Percentiles rank a stretch among this genome's conserved stretches.
phyloP scores from a whole-genome alignment of 768 basidiomycete genomes.

The Cyclocybe aegerita region DNA sequence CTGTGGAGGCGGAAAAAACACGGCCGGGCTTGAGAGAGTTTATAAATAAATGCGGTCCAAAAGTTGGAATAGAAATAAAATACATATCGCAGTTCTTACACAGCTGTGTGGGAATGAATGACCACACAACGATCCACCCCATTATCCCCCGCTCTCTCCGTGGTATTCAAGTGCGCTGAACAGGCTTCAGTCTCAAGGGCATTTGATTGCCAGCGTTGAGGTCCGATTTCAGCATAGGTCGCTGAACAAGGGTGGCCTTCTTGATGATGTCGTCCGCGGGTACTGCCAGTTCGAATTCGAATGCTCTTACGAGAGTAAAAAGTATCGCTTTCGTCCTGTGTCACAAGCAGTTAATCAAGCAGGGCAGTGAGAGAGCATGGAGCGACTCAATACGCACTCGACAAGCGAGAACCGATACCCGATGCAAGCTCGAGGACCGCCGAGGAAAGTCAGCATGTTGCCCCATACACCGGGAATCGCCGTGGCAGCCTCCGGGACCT shows the following conservation, averaged over 20 bases:
- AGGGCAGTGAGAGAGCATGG: not conserved
- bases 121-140: too few species aligned
- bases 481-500: conserved; percentile 39
- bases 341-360: not conserved
- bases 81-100: too few species aligned
- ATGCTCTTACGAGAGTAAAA: conserved; percentile 50
- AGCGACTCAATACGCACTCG: conserved; percentile 41
- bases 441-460: conserved; percentile 57
- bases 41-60: too few species aligned
- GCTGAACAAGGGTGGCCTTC: conserved; percentile 34
- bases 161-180: not conserved
- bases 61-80: too few species aligned
- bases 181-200: conserved; percentile 40
- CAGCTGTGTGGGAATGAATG: too few species aligned
- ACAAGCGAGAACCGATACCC: conserved; percentile 65
- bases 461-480: conserved; percentile 51
- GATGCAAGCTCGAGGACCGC: conserved; percentile 64
- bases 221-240: conserved; percentile 43
- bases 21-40: too few species aligned
- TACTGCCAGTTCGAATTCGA: conserved; percentile 56
- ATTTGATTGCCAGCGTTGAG: conserved; percentile 37
- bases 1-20: too few species aligned
- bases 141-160: not conserved
- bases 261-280: conserved; percentile 40
- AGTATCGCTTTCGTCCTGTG: conserved; percentile 33